These are phyloP conservation scores for apple (Malus domestica) DNA, from an alignment of 306 rosid species.

Conservation along the genomic window DNA sequence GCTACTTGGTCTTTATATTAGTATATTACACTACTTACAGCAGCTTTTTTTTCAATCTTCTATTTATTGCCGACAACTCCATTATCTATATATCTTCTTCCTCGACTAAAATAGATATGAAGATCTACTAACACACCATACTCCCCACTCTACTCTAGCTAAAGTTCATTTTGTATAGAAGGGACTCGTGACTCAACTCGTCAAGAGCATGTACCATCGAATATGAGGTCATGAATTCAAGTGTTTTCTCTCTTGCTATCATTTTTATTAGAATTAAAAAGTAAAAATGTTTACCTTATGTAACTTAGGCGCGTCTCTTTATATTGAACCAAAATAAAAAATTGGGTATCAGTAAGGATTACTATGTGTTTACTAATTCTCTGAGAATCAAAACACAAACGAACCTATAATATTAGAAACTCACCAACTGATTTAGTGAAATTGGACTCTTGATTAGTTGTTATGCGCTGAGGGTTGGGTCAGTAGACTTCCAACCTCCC, in stretches of 20 bases:
- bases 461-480: too few relatives aligned
- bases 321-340: too few relatives aligned
- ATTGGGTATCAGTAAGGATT: too few relatives aligned
- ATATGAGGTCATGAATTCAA: neutral
- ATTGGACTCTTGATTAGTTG: too few relatives aligned
- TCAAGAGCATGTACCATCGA: neutral
- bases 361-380: neutral
- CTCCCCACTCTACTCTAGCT: neutral
- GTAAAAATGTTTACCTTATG: too few relatives aligned
- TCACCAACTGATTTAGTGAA: too few relatives aligned
- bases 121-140: neutral
- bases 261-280: too few relatives aligned
- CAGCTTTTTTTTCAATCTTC: neutral
- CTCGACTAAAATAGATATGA: neutral
- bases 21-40: too few relatives aligned
- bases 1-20: neutral
- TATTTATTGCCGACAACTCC: neutral
- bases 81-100: neutral
- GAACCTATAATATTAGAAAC: too few relatives aligned
- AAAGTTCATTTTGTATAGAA: neutral
- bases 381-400: too few relatives aligned
- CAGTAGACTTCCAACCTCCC: too few relatives aligned
- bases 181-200: neutral
- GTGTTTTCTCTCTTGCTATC: too few relatives aligned
- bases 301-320: neutral